Percentiles rank a stretch among this genome's conserved stretches.
Conservation (phyloP, 106 monocot species). For the Dioscorea dumetorum region DNA sequence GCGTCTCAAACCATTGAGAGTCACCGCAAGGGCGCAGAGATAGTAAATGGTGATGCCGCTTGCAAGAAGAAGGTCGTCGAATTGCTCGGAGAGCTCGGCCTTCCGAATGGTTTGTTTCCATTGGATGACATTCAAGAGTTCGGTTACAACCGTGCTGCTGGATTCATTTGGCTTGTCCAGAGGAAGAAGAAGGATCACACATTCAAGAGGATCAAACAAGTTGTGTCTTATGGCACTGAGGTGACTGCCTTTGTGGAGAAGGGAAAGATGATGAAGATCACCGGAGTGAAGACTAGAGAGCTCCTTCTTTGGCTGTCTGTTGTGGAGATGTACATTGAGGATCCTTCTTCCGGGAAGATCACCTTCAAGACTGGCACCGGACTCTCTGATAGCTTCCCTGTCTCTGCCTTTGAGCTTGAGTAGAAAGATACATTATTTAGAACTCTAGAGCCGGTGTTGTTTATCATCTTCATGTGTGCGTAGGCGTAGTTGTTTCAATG, state of each 20-base stretch:
- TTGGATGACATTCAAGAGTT: conserved; percentile 13
- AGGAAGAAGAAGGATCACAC: not conserved
- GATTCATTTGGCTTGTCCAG: not conserved
- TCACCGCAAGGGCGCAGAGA: not conserved
- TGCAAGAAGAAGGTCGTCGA: too few species aligned
- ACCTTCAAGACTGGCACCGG: not conserved
- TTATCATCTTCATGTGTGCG: too few species aligned
- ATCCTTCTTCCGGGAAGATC: not conserved
- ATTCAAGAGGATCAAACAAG: not conserved
- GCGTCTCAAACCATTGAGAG: not conserved
- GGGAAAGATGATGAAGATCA: conserved; percentile 1
- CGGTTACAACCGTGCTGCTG: conserved; percentile 1
- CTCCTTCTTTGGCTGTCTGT: not conserved
- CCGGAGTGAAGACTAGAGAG: not conserved
- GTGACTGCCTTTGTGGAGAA: not conserved
- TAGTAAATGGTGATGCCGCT: not conserved
- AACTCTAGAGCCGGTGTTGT: too few species aligned
- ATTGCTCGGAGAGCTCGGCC: not conserved
- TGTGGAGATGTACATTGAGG: not conserved
- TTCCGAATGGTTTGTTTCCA: conserved; percentile 5
- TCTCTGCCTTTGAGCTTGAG: not conserved
- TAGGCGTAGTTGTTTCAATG: too few species aligned
- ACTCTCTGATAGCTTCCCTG: not conserved
- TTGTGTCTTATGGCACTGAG: not conserved
- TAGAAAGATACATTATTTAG: too few species aligned